Conservation (phyloP, 257 asterid species). For the Primulina tabacum region DNA sequence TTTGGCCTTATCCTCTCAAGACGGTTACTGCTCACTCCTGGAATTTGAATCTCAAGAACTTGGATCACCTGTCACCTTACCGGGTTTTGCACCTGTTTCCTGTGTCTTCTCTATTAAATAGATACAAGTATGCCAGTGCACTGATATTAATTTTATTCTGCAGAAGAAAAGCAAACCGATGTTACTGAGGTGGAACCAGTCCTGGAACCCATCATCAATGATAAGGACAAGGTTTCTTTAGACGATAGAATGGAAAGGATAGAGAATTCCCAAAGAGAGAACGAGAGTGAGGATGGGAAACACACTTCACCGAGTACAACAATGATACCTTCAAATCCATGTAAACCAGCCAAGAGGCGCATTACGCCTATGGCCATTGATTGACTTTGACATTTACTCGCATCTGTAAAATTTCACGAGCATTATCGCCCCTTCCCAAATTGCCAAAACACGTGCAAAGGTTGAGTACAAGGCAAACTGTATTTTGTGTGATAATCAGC, state of each 20-base stretch:
- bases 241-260: constrained; percentile 32
- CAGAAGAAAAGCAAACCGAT: constrained; percentile 39
- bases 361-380: constrained; percentile 79
- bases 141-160: constrained; percentile 16
- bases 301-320: constrained; percentile 34
- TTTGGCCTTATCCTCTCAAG: constrained; percentile 83
- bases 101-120: constrained; percentile 4
- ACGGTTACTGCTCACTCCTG: constrained; percentile 96
- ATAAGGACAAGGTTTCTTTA: constrained; percentile 18
- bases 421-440: neutral
- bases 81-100: constrained; percentile 45
- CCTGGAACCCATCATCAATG: constrained; percentile 21
- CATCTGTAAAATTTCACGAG: neutral
- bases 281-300: constrained; percentile 29
- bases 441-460: neutral
- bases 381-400: constrained; percentile 25
- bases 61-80: constrained; percentile 47
- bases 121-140: constrained; percentile 15
- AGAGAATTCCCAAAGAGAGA: constrained; percentile 29
- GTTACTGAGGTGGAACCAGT: constrained; percentile 22
- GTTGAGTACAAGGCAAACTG: neutral
- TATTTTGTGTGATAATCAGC: too few relatives aligned
- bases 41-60: constrained; percentile 82
- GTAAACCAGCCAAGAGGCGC: constrained; percentile 63
- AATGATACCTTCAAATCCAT: constrained; percentile 32